A percentile compares a stretch with the other conserved stretches of the same genome.
phyloP scores from a whole-genome alignment of 2,329 filamentous ascomycete genomes.

The Pseudogymnoascus sp. region DNA sequence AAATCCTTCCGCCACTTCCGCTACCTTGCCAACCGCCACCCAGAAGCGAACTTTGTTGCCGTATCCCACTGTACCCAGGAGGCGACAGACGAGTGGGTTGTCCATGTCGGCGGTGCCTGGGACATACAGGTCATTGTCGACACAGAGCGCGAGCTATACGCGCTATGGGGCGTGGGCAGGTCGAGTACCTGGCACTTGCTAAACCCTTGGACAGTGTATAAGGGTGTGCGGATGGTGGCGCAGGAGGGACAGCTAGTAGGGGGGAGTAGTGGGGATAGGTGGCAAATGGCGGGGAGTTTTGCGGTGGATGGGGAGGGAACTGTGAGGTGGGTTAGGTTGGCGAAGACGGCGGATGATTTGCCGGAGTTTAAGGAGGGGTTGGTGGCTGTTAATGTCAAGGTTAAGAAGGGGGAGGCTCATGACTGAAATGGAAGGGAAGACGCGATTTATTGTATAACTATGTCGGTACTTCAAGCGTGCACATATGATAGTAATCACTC shows the following conservation, averaged over 20 bases:
- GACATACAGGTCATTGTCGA: constrained; percentile 56
- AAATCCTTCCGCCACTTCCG: constrained; percentile 56
- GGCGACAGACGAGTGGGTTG: constrained; percentile 41
- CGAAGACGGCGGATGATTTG: constrained; percentile 46
- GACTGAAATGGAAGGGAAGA: not conserved
- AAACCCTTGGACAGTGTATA: constrained; percentile 50
- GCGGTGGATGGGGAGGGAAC: constrained; percentile 48
- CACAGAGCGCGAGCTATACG: constrained; percentile 52
- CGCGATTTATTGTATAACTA: not conserved
- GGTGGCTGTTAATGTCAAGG: constrained; percentile 20
- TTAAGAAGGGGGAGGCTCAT: constrained; percentile 3
- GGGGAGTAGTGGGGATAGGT: constrained; percentile 59
- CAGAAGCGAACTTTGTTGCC: constrained; percentile 51
- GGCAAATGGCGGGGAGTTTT: constrained; percentile 64
- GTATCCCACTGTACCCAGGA: constrained; percentile 56
- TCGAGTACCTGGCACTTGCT: constrained; percentile 58
- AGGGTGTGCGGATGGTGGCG: constrained; percentile 54
- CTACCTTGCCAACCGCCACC: constrained; percentile 44
- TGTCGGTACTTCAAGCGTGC: not conserved
- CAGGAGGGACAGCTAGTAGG: constrained; percentile 54
- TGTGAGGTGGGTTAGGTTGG: constrained; percentile 47
- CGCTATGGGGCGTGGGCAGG: constrained; percentile 59
- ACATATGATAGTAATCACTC: not conserved
- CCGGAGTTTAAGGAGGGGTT: constrained; percentile 47
- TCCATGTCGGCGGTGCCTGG: constrained; percentile 25